phyloP scores from a whole-genome alignment of 1,284 basidiomycete species.

The Ustilago cynodontis region DNA sequence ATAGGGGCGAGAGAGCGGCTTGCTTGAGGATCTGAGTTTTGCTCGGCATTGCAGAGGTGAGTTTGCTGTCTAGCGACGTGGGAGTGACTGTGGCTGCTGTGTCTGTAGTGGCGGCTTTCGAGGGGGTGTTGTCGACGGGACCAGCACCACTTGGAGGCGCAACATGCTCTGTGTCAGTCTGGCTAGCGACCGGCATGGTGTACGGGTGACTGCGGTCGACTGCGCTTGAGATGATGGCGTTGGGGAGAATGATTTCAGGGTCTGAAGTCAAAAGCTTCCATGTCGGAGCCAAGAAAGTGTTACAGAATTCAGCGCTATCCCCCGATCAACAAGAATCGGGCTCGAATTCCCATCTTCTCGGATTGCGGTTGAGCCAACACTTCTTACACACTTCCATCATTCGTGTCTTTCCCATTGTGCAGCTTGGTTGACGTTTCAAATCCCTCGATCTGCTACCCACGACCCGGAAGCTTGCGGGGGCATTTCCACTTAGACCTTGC shows the following conservation, averaged over 20 bases:
- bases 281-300: not conserved
- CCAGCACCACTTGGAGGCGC: not conserved
- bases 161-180: not conserved
- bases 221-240: not conserved
- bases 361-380: conserved; percentile 36
- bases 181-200: conserved; percentile 8
- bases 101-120: not conserved
- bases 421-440: too few species aligned
- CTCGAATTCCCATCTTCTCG: conserved; percentile 8
- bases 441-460: too few species aligned
- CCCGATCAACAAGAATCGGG: conserved; percentile 8
- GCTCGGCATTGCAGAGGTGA: conserved; percentile 9
- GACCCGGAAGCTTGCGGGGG: too few species aligned
- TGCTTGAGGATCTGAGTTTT: conserved; percentile 35
- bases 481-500: not conserved
- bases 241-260: not conserved
- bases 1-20: conserved; percentile 44
- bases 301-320: not conserved
- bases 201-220: not conserved
- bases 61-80: not conserved
- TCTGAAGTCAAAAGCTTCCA: not conserved
- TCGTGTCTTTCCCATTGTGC: not conserved
- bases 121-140: not conserved
- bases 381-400: not conserved
- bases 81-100: not conserved